Evolutionary conservation across 345 rosid species (phyloP).

Genomic region (Salix caprea): DNA sequence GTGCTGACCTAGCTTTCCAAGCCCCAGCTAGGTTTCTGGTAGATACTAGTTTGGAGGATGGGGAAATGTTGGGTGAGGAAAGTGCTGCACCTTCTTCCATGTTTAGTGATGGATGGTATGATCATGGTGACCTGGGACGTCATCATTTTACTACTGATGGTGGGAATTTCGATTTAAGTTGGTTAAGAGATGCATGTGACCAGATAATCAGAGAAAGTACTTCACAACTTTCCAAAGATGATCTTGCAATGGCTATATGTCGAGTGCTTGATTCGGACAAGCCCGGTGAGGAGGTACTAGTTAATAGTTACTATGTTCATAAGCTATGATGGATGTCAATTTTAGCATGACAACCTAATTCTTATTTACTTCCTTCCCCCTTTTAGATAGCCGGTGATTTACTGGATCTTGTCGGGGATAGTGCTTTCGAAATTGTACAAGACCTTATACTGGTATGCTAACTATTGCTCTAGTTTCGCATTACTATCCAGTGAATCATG

Average conservation of each 20-base stretch:
- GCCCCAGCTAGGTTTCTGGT: slow-evolving; percentile 77
- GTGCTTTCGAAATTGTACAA: slow-evolving; percentile 89
- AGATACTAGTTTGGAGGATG: slow-evolving; percentile 53
- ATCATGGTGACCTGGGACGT: slow-evolving; percentile 25
- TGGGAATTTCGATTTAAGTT: slow-evolving; percentile 57
- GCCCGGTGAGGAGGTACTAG: slow-evolving; percentile 88
- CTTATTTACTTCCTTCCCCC: neutral
- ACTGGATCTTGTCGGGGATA: slow-evolving; percentile 90
- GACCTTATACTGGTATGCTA: slow-evolving; percentile 65
- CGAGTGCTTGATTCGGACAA: slow-evolving; percentile 83
- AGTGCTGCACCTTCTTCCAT: slow-evolving; percentile 31
- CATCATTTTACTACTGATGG: slow-evolving; percentile 30
- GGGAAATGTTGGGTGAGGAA: slow-evolving; percentile 42
- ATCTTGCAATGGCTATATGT: slow-evolving; percentile 89
- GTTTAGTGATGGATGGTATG: slow-evolving; percentile 47
- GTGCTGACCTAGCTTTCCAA: slow-evolving; percentile 67
- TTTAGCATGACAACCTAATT: slow-evolving; percentile 6
- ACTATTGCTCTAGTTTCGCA: neutral
- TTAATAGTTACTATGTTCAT: slow-evolving; percentile 7
- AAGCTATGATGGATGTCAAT: slow-evolving; percentile 11
- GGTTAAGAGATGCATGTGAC: slow-evolving; percentile 84
- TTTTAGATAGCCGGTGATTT: slow-evolving; percentile 84
- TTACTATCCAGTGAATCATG: neutral
- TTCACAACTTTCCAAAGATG: slow-evolving; percentile 84
- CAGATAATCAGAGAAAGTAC: slow-evolving; percentile 54